Evolutionary conservation across 148 eudicot species (phyloP), one percentile per base, ranked within the genome.

Genomic region (Rhododendron ovatum): DNA sequence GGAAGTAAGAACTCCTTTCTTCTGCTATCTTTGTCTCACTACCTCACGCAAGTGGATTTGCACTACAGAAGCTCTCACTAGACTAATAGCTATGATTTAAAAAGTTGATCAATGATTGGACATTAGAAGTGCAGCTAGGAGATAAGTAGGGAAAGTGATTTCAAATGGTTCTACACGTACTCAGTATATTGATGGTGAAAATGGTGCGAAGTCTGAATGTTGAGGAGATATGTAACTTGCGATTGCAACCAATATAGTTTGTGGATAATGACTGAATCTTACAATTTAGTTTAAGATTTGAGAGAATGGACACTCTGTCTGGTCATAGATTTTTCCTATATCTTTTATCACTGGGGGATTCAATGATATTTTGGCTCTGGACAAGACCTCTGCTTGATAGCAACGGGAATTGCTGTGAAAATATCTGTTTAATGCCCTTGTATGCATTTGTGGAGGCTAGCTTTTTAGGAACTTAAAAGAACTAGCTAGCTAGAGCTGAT

Each of bases 1-100:
- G 37, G 96, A 95, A 90, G 98, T 95, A 92, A 90, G 78, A 48
- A 28, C 61, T 8, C 13, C 74, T 69, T 53, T 88, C 48, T 80
- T 39, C 74, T 76, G 3, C n/a, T 30, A 30, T 77, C 69, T 81
- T 33, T 74, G 20, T 26, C 28, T 61, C 41, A 41, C 33, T 51
- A 20, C 20, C 47, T 51, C 75, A 76, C 61, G 30, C 88, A 41
- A 35, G 47, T 20, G 35, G 47, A 75, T 41, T 20, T 30, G 59
- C 65, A 50, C 7, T 51, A 50, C 63, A 50, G 48, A 84, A 51
- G 37, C 10, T 13, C 15, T 22, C 71, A 74, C 81, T 11, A 76
- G 39, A 51, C 4, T 65, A 4, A 7, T 10, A 5, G 51, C n/a
- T n/a, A 51, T 14, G 55, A 5, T 20, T 59, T 59, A 20, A 22